phyloP scores from a whole-genome alignment of 108 stramenopile species.

The Craspedostauros australis region DNA sequence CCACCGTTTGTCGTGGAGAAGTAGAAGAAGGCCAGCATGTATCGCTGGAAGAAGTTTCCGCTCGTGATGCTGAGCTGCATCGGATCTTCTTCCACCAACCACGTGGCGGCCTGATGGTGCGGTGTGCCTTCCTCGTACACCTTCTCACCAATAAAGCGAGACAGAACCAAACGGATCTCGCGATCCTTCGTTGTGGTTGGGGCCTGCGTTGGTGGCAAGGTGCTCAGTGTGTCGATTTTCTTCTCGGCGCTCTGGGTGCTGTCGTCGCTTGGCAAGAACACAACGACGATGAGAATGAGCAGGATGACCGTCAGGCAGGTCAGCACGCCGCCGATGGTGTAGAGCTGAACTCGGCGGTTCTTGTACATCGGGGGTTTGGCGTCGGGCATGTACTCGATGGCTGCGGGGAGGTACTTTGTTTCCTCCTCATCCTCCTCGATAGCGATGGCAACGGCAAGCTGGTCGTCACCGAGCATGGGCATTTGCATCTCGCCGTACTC shows the following conservation, averaged over 20 bases:
- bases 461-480: too few species aligned
- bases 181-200: too few species aligned
- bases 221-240: too few species aligned
- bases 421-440: slow-evolving; percentile 47
- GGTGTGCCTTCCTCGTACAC: slow-evolving; percentile 34
- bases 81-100: slow-evolving; percentile 60
- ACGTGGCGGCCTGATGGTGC: slow-evolving; percentile 37
- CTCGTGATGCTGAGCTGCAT: slow-evolving; percentile 28
- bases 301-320: too few species aligned
- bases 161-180: slow-evolving; percentile 15
- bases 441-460: slow-evolving; percentile 47
- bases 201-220: slow-evolving; percentile 13
- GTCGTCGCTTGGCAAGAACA: too few species aligned
- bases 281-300: too few species aligned
- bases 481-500: too few species aligned
- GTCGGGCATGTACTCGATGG: slow-evolving; percentile 59
- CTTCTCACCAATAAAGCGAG: slow-evolving; percentile 12
- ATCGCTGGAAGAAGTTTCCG: slow-evolving; percentile 53
- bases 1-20: slow-evolving; percentile 29
- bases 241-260: too few species aligned
- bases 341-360: slow-evolving; percentile 46
- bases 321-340: slow-evolving; percentile 21
- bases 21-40: slow-evolving; percentile 48
- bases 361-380: slow-evolving; percentile 48
- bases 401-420: slow-evolving; percentile 37